A percentile compares a stretch with the other conserved stretches of the same genome.
Evolutionary conservation across 805 yeast genomes (phyloP).

Genomic region (Clavispora santaluciae): DNA sequence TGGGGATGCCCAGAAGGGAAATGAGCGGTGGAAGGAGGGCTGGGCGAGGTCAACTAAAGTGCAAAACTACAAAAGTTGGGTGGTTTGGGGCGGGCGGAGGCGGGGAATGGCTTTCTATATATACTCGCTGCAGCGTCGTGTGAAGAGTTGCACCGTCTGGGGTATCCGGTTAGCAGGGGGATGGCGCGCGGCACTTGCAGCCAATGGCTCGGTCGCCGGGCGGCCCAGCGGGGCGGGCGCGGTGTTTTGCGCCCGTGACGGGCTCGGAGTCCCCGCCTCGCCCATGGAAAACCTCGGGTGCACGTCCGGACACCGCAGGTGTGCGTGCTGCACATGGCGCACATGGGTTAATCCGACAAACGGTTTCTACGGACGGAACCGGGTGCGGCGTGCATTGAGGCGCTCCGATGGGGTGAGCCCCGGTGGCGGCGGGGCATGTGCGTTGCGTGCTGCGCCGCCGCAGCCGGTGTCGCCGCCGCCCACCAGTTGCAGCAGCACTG

Average conservation of each 20-base stretch:
- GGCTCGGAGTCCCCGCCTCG: background rate
- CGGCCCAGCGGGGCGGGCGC: background rate
- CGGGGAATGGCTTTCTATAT: background rate
- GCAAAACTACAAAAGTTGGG: background rate
- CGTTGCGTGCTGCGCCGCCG: no score
- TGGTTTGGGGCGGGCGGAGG: background rate
- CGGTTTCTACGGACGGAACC: constrained; percentile 7
- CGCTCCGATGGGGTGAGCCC: background rate
- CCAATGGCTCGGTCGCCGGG: background rate
- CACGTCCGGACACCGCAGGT: constrained; percentile 6
- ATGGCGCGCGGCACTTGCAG: constrained; percentile 3
- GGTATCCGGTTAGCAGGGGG: constrained; percentile 13
- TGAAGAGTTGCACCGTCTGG: constrained; percentile 13
- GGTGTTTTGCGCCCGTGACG: background rate
- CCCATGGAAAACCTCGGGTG: constrained; percentile 8
- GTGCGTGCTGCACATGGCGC: background rate
- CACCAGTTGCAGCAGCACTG: no score
- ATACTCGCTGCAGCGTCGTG: background rate
- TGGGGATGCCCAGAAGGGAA: no score
- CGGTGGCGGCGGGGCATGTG: no score
- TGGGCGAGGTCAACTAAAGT: background rate
- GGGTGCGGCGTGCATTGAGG: constrained; percentile 2
- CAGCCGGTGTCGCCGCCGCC: no score
- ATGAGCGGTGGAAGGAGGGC: no score
- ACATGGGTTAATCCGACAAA: constrained; percentile 6